Conservation (phyloP, 768 basidiomycete genomes). For the Naganishia kalamii region DNA sequence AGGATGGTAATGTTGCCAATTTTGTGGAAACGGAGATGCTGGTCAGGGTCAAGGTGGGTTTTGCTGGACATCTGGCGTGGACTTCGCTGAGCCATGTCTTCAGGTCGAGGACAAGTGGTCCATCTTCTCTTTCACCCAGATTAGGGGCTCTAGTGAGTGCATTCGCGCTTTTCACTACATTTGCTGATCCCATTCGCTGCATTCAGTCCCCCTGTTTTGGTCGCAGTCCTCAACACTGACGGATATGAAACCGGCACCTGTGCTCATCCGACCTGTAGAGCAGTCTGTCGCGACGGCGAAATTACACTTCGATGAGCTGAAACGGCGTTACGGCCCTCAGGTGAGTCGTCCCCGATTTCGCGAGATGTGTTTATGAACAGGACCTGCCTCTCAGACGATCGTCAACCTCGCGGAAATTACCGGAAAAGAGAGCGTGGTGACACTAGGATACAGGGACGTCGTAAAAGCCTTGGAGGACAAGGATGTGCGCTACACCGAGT, state of each 20-base stretch:
- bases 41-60: constrained; percentile 66
- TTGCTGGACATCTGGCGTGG: background rate
- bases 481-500: constrained; percentile 49
- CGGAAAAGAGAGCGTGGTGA: constrained; percentile 78
- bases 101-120: constrained; percentile 71
- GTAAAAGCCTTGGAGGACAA: constrained; percentile 52
- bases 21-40: constrained; percentile 94
- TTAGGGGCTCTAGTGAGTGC: constrained; percentile 77
- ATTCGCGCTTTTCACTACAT: background rate
- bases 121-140: constrained; percentile 80
- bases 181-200: constrained; percentile 7
- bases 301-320: constrained; percentile 65
- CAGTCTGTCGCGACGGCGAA: constrained; percentile 66
- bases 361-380: background rate
- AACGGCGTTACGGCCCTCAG: constrained; percentile 68
- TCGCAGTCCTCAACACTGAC: constrained; percentile 68
- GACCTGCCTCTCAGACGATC: constrained; percentile 54
- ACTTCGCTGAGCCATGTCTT: constrained; percentile 20
- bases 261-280: constrained; percentile 66
- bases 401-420: constrained; percentile 85
- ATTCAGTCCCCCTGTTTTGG: constrained; percentile 89
- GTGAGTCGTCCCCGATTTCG: constrained; percentile 49
- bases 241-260: constrained; percentile 72
- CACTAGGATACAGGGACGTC: constrained; percentile 67
- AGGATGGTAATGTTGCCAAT: constrained; percentile 87